phyloP scores from a whole-genome alignment of 1,284 basidiomycete genomes.

The Porogramme epimiltina region DNA sequence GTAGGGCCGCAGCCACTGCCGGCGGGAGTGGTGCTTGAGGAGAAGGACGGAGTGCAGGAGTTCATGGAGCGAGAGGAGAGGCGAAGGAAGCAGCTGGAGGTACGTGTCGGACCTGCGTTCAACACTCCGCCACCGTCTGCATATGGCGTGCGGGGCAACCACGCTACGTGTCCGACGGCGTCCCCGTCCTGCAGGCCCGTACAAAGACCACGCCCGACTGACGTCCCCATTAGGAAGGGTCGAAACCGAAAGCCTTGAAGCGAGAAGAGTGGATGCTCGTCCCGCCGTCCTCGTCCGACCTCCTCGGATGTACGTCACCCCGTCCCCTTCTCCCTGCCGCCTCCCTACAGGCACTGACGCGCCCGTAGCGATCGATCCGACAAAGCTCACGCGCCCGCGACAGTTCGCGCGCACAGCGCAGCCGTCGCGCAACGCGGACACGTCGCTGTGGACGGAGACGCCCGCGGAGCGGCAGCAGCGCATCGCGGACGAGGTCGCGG shows the following conservation, averaged over 20 bases:
- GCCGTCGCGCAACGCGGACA: conserved; percentile 48
- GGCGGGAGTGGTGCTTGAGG: conserved; percentile 35
- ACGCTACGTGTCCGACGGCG: not conserved
- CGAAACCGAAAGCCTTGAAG: conserved; percentile 71
- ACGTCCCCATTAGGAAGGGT: conserved; percentile 52
- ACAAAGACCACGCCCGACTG: not conserved
- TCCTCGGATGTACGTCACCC: conserved; percentile 66
- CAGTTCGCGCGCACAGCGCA: conserved; percentile 74
- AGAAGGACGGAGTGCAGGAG: conserved; percentile 66
- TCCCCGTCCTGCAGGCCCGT: not conserved
- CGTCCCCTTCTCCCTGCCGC: not conserved
- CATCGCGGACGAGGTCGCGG: conserved; percentile 83
- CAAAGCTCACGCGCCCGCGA: conserved; percentile 64
- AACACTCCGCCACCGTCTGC: not conserved
- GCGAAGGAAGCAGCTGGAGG: conserved; percentile 66
- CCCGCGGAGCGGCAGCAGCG: conserved; percentile 85
- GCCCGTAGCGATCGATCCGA: conserved; percentile 63
- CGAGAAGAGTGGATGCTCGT: conserved; percentile 96
- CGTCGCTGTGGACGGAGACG: conserved; percentile 90
- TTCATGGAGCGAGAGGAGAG: conserved; percentile 84
- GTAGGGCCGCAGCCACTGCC: conserved; percentile 78
- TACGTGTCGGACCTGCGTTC: conserved; percentile 26
- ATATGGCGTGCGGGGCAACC: too few species aligned
- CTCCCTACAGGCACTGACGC: not conserved
- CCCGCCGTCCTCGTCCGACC: conserved; percentile 78